Conservation (phyloP, 768 basidiomycete genomes). For the Grammothele lineata region DNA sequence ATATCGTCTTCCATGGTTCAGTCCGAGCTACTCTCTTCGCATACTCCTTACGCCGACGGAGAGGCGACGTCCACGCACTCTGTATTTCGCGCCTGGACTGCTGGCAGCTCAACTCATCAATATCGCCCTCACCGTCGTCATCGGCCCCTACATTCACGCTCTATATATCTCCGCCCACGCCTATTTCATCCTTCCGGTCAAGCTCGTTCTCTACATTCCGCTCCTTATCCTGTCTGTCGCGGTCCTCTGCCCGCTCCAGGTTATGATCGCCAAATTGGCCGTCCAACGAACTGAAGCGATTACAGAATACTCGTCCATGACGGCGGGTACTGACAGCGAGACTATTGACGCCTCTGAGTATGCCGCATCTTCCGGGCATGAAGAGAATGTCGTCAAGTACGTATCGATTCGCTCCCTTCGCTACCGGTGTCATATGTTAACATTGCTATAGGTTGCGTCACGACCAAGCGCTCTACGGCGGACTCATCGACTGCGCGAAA, state of each 20-base stretch:
- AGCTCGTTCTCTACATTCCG: slow-evolving; percentile 50
- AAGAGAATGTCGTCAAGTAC: slow-evolving; percentile 87
- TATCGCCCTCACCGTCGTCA: too few species aligned
- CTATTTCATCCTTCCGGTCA: slow-evolving; percentile 51
- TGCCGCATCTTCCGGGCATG: slow-evolving; percentile 62
- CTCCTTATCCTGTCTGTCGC: slow-evolving; percentile 52
- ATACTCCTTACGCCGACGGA: slow-evolving; percentile 79
- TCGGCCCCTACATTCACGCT: too few species aligned
- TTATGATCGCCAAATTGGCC: slow-evolving; percentile 71
- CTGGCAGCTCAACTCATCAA: slow-evolving; percentile 40
- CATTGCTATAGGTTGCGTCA: slow-evolving; percentile 66
- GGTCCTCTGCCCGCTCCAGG: slow-evolving; percentile 73
- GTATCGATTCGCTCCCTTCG: too few species aligned
- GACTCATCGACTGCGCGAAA: slow-evolving; percentile 71
- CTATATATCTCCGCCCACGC: too few species aligned
- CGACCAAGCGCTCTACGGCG: slow-evolving; percentile 75
- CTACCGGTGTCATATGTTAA: too few species aligned
- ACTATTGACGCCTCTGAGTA: slow-evolving; percentile 58
- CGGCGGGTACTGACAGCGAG: slow-evolving; percentile 63
- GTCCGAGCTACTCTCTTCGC: slow-evolving; percentile 54
- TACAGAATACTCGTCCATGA: slow-evolving; percentile 66
- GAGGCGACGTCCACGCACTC: slow-evolving; percentile 69
- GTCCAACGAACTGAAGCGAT: slow-evolving; percentile 83
- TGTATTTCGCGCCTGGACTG: slow-evolving; percentile 76
- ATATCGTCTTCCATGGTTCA: slow-evolving; percentile 64